These are phyloP conservation scores for Byssochlamys sp. DNA, from an alignment of 2,329 filamentous ascomycete genomes.

Conservation along the genomic window DNA sequence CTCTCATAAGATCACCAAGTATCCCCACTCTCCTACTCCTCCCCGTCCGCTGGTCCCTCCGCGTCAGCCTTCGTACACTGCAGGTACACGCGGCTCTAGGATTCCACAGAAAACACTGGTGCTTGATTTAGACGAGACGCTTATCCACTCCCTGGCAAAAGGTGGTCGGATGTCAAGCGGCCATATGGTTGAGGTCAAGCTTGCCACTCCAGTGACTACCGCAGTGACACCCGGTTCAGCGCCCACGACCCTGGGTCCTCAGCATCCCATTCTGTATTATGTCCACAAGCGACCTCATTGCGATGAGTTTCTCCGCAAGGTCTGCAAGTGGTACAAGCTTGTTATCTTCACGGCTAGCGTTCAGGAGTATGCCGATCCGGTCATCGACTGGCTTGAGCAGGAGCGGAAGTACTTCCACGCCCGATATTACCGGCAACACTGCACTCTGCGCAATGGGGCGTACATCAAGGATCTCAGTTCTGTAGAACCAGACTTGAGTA, in stretches of 20 bases:
- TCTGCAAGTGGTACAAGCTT: constrained; percentile 96
- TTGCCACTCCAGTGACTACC: constrained; percentile 39
- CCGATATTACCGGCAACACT: constrained; percentile 92
- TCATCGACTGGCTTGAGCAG: constrained; percentile 96
- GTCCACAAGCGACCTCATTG: constrained; percentile 96
- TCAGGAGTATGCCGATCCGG: constrained; percentile 95
- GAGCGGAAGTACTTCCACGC: constrained; percentile 94
- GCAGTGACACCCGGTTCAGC: constrained; percentile 42
- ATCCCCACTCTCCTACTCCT: constrained; percentile 79
- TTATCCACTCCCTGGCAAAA: constrained; percentile 97
- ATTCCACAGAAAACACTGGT: constrained; percentile 83
- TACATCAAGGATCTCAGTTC: constrained; percentile 97
- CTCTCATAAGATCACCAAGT: constrained; percentile 63
- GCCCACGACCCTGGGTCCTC: constrained; percentile 61
- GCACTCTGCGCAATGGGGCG: constrained; percentile 85
- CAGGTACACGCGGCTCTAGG: constrained; percentile 28
- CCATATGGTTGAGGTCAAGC: constrained; percentile 96
- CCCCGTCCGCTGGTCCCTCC: constrained; percentile 82
- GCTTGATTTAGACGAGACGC: constrained; percentile 87
- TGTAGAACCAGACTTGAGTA: constrained; percentile 91
- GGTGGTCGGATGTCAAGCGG: constrained; percentile 90
- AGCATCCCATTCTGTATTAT: constrained; percentile 96
- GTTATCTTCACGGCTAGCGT: constrained; percentile 95
- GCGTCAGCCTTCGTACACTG: constrained; percentile 78
- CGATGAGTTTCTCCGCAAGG: constrained; percentile 88